Base-by-base conservation (phyloP, 169 alveolate species). In the Eimeria acervulina region DNA sequence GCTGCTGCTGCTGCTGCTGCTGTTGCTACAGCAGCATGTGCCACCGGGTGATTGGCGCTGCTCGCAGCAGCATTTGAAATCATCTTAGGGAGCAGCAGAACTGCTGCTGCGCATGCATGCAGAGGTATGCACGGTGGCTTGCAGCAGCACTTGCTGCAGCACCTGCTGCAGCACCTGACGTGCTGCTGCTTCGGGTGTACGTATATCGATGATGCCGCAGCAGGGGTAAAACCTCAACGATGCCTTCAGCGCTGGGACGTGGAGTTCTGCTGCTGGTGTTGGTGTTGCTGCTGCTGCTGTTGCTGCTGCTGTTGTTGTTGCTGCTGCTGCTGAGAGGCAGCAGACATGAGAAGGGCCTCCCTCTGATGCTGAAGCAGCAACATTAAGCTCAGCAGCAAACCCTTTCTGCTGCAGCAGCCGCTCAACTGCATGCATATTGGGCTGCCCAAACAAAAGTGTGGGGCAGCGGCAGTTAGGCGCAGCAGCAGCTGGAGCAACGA, bases 121-220 rank as follows among this genome's bases (percentile, higher is more conserved):
- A n/a, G 66, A 8, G 33, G n/a, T 47, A 44, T 78, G 88, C 21
- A 42, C 7, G 2, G 88, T 78, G 15, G 88, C 88, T 38, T 78
- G 88, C 88, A 78, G 88, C 55, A 78, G 88, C 55, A 78, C 88
- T 44, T 42, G 88, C 63, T 78, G 88, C 88, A 78, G 88, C 88
- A 78, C 42, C 59, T 78, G 88, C 42, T n/a, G 52, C 88, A 78
- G 63, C 88, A 78, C 66, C 88, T 38, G 38, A 13, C 88, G 17
- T 78, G 88, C 66, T 78, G 88, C 88, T 44, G 55, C 36, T 78
- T 8, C 21, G 2, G 88, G 8, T 17, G 88, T 21, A 2, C 40
- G 10, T 21, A 78, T 47, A 42, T 78, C 88, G 5, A 78, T n/a
- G 42, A 78, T 15, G 12, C 59, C 33, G 63, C 88, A 78, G 38